Conservation (phyloP, 2,329 filamentous ascomycete species). For the Calonectria pseudoturangicola region DNA sequence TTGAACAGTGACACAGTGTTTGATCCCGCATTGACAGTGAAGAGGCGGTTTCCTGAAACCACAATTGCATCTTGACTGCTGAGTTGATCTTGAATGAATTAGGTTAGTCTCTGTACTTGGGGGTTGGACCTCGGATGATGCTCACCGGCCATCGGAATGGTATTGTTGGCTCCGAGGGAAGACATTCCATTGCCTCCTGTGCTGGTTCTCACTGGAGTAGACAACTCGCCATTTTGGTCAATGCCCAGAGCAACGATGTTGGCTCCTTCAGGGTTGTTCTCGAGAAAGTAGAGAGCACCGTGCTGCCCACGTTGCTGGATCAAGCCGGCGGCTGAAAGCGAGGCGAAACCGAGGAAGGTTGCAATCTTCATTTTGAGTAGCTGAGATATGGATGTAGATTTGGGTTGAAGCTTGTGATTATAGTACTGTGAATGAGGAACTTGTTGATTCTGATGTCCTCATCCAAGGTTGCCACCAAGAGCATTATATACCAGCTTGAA, state of each 20-base stretch:
- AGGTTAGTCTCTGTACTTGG: neutral
- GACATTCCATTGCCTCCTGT: conserved; percentile 16
- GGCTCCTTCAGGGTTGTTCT: conserved; percentile 3
- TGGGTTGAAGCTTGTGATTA: neutral
- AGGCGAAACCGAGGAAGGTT: neutral
- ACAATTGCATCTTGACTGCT: conserved; percentile 6
- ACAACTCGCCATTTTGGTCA: conserved; percentile 5
- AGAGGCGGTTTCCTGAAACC: conserved; percentile 12
- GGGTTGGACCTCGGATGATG: neutral
- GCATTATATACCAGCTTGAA: conserved; percentile 15
- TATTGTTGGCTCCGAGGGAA: neutral
- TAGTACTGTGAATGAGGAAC: neutral
- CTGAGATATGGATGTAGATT: neutral
- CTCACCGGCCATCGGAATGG: neutral
- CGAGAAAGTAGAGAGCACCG: conserved; percentile 13
- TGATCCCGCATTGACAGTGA: conserved; percentile 22
- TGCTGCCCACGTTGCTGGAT: neutral
- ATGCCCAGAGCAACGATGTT: conserved; percentile 7
- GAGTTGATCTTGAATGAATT: neutral
- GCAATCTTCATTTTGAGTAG: conserved; percentile 3
- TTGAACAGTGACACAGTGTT: conserved; percentile 7
- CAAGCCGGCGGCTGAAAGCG: neutral
- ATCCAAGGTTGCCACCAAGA: neutral
- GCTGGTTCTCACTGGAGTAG: conserved; percentile 10
- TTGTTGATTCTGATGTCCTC: conserved; percentile 1